Percentiles rank a stretch among this genome's conserved stretches.
phyloP scores from a whole-genome alignment of 352 stramenopile species.

The Phytophthora melonis region DNA sequence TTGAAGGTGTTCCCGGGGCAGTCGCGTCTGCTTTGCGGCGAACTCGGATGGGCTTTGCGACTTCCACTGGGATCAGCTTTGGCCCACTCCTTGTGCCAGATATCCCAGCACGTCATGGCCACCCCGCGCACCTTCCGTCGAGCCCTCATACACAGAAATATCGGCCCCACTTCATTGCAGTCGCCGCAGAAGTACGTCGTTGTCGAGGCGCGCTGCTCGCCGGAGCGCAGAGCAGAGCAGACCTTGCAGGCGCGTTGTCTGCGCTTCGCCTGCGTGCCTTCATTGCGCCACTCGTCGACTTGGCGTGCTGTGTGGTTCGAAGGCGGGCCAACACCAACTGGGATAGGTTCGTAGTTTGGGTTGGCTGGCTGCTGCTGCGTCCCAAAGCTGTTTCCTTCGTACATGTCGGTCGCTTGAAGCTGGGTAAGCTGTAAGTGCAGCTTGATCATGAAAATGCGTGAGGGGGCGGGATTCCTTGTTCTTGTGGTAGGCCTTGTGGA shows the following conservation, averaged over 20 bases:
- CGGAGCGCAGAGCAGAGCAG: not conserved
- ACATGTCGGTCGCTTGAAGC: not conserved
- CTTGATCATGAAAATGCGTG: not conserved
- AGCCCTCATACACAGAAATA: slow-evolving; percentile 6
- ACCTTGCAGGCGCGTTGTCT: not conserved
- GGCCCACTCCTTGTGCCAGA: not conserved
- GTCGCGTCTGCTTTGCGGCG: not conserved
- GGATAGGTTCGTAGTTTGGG: not conserved
- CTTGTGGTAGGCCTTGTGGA: slow-evolving; percentile 18
- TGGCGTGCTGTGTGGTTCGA: no score
- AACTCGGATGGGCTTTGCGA: not conserved
- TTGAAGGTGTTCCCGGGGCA: not conserved
- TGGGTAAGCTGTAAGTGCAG: not conserved
- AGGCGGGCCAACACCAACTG: not conserved
- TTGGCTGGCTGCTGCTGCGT: not conserved
- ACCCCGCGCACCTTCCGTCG: slow-evolving; percentile 1
- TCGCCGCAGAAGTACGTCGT: no score
- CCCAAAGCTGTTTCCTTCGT: not conserved
- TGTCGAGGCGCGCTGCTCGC: not conserved
- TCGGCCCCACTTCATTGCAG: not conserved
- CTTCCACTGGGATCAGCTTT: slow-evolving; percentile 8
- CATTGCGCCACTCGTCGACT: no score
- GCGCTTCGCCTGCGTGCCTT: no score
- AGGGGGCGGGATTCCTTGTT: not conserved
- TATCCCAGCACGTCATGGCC: slow-evolving; percentile 7